phyloP scores from a whole-genome alignment of 139 green algal genomes.

The Micractinium sp. region DNA sequence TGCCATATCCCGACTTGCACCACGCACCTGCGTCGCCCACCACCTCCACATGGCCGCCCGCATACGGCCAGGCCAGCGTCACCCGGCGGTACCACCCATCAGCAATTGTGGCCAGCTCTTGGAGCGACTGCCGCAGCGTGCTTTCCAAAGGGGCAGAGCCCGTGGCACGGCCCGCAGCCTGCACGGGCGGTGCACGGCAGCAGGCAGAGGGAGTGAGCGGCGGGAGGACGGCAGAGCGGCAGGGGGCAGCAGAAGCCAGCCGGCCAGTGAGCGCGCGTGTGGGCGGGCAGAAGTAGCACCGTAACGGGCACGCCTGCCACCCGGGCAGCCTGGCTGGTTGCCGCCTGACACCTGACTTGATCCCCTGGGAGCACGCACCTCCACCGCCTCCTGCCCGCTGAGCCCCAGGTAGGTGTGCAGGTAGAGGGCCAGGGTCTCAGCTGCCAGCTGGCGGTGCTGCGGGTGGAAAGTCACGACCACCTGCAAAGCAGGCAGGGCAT shows the following conservation, averaged over 20 bases:
- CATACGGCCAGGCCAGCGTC: constrained; percentile 75
- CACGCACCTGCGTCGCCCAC: constrained; percentile 60
- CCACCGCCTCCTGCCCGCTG: constrained; percentile 22
- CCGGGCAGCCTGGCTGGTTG: background rate
- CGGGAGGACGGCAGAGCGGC: background rate
- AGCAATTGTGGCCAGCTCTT: constrained; percentile 50
- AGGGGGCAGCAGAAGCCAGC: constrained; percentile 39
- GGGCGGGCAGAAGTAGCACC: no score
- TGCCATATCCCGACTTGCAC: background rate
- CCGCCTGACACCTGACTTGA: no score
- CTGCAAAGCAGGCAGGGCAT: background rate
- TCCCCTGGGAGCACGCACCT: constrained; percentile 13
- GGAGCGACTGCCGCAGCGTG: constrained; percentile 51
- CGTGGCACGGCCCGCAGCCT: constrained; percentile 1
- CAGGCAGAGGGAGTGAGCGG: background rate
- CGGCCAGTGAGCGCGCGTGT: no score
- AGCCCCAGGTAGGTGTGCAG: constrained; percentile 33
- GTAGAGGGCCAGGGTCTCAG: constrained; percentile 37
- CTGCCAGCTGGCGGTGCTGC: constrained; percentile 31
- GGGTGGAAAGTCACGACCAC: constrained; percentile 31
- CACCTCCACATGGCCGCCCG: constrained; percentile 67
- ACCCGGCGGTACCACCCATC: constrained; percentile 51
- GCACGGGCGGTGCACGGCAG: background rate
- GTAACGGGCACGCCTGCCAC: constrained; percentile 41
- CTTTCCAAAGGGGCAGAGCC: constrained; percentile 2